phyloP scores from a whole-genome alignment of 495 filamentous ascomycete genomes.

The Polyplosphaeria fusca region DNA sequence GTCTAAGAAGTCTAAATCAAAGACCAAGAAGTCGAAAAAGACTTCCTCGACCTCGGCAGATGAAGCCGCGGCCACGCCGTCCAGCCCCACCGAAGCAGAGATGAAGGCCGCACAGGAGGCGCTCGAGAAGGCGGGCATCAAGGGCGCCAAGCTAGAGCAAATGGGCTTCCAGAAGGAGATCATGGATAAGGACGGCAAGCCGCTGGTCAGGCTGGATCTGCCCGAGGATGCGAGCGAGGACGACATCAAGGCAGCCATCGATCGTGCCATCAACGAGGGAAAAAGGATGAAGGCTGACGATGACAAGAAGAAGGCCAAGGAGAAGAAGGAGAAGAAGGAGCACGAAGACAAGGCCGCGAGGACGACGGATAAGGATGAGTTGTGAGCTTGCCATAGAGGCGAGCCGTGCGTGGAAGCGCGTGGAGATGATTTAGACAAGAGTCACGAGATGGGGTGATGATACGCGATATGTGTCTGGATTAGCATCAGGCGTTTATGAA shows the following conservation, averaged over 20 bases:
- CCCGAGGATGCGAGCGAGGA: slow-evolving; percentile 36
- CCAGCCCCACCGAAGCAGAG: slow-evolving; percentile 15
- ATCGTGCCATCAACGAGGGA: slow-evolving; percentile 32
- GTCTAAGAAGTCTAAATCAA: slow-evolving; percentile 39
- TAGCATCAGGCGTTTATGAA: too few species aligned
- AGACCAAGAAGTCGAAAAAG: slow-evolving; percentile 40
- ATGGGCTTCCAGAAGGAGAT: slow-evolving; percentile 14
- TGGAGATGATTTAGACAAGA: too few species aligned
- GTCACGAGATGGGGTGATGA: too few species aligned
- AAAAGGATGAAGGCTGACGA: slow-evolving; percentile 28
- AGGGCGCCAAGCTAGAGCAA: slow-evolving; percentile 30
- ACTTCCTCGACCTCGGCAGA: slow-evolving; percentile 36
- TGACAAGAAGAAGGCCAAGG: slow-evolving; percentile 4
- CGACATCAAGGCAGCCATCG: slow-evolving; percentile 37
- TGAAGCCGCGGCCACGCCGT: slow-evolving; percentile 2
- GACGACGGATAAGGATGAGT: too few species aligned
- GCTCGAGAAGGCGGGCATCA: slow-evolving; percentile 30
- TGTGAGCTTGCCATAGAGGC: too few species aligned
- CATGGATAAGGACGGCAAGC: slow-evolving; percentile 21
- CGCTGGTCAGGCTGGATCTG: slow-evolving; percentile 30
- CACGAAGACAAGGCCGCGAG: too few species aligned
- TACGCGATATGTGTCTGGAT: too few species aligned
- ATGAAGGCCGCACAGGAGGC: slow-evolving; percentile 10
- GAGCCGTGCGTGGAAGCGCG: too few species aligned
- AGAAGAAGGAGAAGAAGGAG: background rate